These are phyloP conservation scores for Phanerochaete sordida DNA, from an alignment of 768 basidiomycete genomes.

Conservation along the genomic window DNA sequence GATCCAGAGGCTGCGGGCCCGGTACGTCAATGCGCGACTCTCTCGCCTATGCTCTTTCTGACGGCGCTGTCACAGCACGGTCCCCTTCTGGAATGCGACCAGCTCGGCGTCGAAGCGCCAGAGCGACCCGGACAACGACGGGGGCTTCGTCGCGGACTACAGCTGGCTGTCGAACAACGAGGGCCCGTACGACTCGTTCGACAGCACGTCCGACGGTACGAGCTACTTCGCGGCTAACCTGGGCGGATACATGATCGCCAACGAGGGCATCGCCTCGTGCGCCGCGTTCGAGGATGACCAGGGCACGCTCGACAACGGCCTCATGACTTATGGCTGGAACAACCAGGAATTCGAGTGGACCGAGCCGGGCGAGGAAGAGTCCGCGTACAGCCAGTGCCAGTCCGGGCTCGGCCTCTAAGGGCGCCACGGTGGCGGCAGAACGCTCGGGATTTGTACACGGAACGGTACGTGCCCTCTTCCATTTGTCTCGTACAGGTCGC, in stretches of 20 bases:
- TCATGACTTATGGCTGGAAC: conserved; percentile 3
- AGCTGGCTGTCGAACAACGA: conserved; percentile 4
- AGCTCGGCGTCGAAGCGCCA: no score
- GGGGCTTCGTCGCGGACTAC: conserved; percentile 1
- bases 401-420: neutral
- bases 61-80: neutral
- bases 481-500: no score
- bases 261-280: neutral
- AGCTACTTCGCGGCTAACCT: conserved; percentile 1
- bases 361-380: neutral
- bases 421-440: no score
- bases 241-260: neutral
- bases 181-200: conserved; percentile 1
- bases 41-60: no score
- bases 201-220: neutral
- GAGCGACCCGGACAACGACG: neutral
- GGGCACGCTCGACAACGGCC: neutral
- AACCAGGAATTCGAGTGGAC: conserved; percentile 3
- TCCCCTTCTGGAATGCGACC: conserved; percentile 1
- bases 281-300: conserved; percentile 1
- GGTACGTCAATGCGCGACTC: neutral
- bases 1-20: neutral
- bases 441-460: no score
- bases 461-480: no score
- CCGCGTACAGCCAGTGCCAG: neutral